These are phyloP conservation scores for Linnemannia hyalina DNA, from an alignment of 192 early-diverging fungal genomes.

Conservation along the genomic window DNA sequence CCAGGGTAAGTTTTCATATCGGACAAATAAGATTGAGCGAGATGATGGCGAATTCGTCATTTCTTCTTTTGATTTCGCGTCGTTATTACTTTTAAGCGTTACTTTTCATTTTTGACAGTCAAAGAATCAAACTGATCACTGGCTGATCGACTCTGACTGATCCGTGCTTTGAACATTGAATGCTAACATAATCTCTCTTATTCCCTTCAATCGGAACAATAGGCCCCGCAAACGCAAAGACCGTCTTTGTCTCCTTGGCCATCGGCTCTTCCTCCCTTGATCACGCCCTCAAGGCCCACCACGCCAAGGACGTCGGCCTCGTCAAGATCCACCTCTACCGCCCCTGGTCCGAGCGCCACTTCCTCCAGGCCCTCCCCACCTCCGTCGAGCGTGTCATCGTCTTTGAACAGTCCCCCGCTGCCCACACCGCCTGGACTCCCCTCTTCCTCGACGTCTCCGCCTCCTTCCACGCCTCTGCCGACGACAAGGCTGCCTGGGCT, in stretches of 20 bases:
- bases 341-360: slow-evolving; percentile 77
- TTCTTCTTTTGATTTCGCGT: slow-evolving; percentile 35
- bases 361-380: slow-evolving; percentile 70
- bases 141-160: neutral
- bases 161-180: too few relatives aligned
- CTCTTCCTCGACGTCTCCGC: slow-evolving; percentile 89
- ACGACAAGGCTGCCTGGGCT: slow-evolving; percentile 55
- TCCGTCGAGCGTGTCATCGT: slow-evolving; percentile 74
- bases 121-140: neutral
- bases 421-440: slow-evolving; percentile 80
- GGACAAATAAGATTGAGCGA: neutral
- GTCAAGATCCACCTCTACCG: slow-evolving; percentile 84
- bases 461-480: slow-evolving; percentile 67
- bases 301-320: slow-evolving; percentile 68
- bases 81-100: too few relatives aligned
- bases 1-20: slow-evolving; percentile 60
- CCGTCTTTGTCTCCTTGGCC: slow-evolving; percentile 85
- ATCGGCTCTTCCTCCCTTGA: slow-evolving; percentile 66
- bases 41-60: slow-evolving; percentile 46
- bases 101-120: neutral
- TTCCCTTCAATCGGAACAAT: slow-evolving; percentile 4
- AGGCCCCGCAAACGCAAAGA: slow-evolving; percentile 68
- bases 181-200: neutral
- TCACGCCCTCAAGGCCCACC: slow-evolving; percentile 45
- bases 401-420: slow-evolving; percentile 71